These are phyloP conservation scores for Annona cherimola DNA, from an alignment of 164 flowering plant genomes.

Conservation along the genomic window DNA sequence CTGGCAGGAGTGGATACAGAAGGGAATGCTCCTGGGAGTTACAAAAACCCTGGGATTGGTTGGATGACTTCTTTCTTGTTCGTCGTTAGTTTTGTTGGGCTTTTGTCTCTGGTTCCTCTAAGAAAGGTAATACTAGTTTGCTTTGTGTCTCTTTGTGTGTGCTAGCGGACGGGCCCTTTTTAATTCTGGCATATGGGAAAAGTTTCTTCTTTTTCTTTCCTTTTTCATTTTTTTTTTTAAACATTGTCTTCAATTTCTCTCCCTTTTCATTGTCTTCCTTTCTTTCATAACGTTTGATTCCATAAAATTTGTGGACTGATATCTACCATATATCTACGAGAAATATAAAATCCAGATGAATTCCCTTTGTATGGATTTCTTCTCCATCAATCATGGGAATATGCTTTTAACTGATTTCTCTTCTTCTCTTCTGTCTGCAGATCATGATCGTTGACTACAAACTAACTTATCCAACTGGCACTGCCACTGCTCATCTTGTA, in stretches of 20 bases:
- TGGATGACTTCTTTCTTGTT: conserved; percentile 78
- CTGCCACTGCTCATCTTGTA: conserved; percentile 85
- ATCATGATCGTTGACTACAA: conserved; percentile 78
- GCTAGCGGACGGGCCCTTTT: neutral
- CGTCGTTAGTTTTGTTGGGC: conserved; percentile 71
- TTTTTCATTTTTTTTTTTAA: too few species aligned
- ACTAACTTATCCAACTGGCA: conserved; percentile 73
- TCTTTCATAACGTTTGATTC: too few species aligned
- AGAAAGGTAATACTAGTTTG: conserved; percentile 47
- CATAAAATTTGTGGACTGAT: neutral
- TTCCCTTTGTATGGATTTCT: neutral
- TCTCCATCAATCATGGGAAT: neutral
- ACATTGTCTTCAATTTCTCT: too few species aligned
- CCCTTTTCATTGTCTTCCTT: too few species aligned
- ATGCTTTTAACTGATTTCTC: neutral
- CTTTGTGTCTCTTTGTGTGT: neutral
- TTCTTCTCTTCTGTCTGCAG: conserved; percentile 28
- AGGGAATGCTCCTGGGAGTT: conserved; percentile 51
- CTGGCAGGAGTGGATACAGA: conserved; percentile 49
- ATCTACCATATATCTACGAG: neutral
- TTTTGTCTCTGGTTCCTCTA: conserved; percentile 79
- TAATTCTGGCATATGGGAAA: too few species aligned
- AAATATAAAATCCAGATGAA: neutral
- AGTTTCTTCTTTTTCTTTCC: too few species aligned
- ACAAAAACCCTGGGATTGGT: conserved; percentile 71